Base-by-base conservation (phyloP, 768 basidiomycete genomes). In the Cystoderma amianthinum region DNA sequence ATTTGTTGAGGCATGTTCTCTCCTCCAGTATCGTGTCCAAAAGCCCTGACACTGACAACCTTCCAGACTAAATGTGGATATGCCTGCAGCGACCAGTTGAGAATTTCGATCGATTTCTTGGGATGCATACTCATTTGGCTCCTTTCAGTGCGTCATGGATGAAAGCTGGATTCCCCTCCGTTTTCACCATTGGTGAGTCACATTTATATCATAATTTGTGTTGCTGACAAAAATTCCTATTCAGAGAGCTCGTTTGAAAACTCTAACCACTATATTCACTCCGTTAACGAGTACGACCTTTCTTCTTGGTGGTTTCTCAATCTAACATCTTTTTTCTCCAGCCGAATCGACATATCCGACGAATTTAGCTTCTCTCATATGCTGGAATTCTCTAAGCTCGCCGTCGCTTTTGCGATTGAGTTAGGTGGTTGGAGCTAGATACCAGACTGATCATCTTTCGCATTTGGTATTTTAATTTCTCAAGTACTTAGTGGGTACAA, bases 301-400 rank as follows among this genome's bases (percentile, higher is more conserved):
- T 34, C 30, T 33, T 41, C 9, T 19, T 15, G 7, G 34, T 6
- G 7, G 9, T 17, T 30, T 32, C 22, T 35, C 49, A 21, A 42
- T 38, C 50, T 44, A 53, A 52, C 45, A 36, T 9, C 9, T 36
- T 41, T 42, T 25, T 33, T 49, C 32, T 24, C n/a, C 52, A 90
- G 88, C 57, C 85, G 85, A 39, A 85, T 86, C 42, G 87, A 94
- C 56, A 70, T 88, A 44, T 89, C 89, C 9, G 67, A 78, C 16
- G 93, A 95, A 59, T 96, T 96, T 63, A 86, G 82, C 55, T 97
- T 95, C 58, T 61, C 67, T 4, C 93, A 97, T 58, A 90, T 94
- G 87, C 52, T 85, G 42, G 82, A 91, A 62, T 91, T 91, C 62
- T 85, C 85, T 38, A 90, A 90, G 66, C 67, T 91, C 40, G 84